phyloP scores from a whole-genome alignment of 257 asterid genomes.

The Ophiorrhiza pumila region DNA sequence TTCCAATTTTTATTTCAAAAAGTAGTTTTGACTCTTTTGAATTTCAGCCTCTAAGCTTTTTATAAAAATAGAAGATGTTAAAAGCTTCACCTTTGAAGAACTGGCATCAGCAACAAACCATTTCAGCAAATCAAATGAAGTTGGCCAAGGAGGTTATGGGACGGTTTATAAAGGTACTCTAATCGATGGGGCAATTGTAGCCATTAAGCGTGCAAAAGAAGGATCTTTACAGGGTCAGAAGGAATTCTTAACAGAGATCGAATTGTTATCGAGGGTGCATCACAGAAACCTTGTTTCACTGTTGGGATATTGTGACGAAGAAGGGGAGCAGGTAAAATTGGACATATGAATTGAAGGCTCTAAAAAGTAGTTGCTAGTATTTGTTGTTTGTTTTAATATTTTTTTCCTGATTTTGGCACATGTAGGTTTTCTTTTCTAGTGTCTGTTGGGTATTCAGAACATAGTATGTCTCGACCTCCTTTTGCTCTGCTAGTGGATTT shows the following conservation, averaged over 20 bases:
- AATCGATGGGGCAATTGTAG: constrained; percentile 31
- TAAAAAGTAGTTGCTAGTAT: not conserved
- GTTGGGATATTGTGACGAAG: constrained; percentile 68
- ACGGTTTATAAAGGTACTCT: constrained; percentile 36
- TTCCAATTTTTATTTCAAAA: no score
- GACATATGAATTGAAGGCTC: not conserved
- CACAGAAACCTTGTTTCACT: constrained; percentile 46
- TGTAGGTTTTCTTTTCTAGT: not conserved
- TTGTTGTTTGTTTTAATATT: not conserved
- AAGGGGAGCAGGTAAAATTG: constrained; percentile 66
- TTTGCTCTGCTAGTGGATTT: not conserved
- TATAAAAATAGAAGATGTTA: constrained; percentile 41
- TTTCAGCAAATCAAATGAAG: constrained; percentile 33
- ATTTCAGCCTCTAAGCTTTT: constrained; percentile 38
- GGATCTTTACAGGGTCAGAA: constrained; percentile 47
- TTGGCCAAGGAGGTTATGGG: constrained; percentile 52
- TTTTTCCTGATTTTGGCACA: not conserved
- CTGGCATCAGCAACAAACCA: constrained; percentile 33
- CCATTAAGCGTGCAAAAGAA: constrained; percentile 43
- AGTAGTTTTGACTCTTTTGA: not conserved
- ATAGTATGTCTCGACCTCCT: not conserved
- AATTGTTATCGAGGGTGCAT: constrained; percentile 41
- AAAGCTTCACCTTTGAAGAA: constrained; percentile 35
- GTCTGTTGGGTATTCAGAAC: not conserved
- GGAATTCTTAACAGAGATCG: constrained; percentile 48